Percentiles rank a stretch among this genome's conserved stretches.
These are phyloP conservation scores for Psophocarpus tetragonolobus DNA, from an alignment of 306 rosid species.

Conservation along the genomic window DNA sequence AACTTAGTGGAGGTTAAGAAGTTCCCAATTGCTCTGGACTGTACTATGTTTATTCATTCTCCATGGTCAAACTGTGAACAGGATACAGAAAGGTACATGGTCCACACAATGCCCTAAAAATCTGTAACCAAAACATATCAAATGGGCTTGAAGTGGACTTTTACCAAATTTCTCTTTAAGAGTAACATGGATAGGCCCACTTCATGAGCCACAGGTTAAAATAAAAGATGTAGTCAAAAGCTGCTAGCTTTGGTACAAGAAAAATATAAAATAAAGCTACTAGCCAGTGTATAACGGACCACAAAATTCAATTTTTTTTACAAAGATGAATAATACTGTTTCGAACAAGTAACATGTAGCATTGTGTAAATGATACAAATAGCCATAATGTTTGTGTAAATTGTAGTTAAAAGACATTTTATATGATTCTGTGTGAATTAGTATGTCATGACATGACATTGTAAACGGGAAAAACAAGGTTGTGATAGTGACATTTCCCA, in stretches of 20 bases:
- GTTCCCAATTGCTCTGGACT: neutral
- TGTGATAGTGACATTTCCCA: neutral
- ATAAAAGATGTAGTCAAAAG: constrained; percentile 22
- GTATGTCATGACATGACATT: neutral
- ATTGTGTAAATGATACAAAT: neutral
- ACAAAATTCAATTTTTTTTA: neutral
- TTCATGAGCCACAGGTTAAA: neutral
- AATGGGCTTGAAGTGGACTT: constrained; percentile 23
- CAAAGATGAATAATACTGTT: neutral
- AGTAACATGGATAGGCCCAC: constrained; percentile 22
- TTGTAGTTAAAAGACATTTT: neutral
- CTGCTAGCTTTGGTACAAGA: neutral
- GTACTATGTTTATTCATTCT: constrained; percentile 2
- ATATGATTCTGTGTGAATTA: neutral
- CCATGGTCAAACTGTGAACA: constrained; percentile 26
- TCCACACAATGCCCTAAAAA: neutral
- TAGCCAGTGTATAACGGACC: constrained; percentile 4
- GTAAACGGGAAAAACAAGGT: neutral
- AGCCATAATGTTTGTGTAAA: neutral
- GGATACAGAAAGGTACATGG: neutral
- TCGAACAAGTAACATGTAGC: neutral
- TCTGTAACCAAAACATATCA: neutral
- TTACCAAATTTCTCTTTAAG: neutral
- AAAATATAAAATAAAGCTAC: neutral
- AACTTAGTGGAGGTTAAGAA: constrained; percentile 17